Evolutionary conservation across 257 asterid species (phyloP).

Genomic region (Avicennia marina): DNA sequence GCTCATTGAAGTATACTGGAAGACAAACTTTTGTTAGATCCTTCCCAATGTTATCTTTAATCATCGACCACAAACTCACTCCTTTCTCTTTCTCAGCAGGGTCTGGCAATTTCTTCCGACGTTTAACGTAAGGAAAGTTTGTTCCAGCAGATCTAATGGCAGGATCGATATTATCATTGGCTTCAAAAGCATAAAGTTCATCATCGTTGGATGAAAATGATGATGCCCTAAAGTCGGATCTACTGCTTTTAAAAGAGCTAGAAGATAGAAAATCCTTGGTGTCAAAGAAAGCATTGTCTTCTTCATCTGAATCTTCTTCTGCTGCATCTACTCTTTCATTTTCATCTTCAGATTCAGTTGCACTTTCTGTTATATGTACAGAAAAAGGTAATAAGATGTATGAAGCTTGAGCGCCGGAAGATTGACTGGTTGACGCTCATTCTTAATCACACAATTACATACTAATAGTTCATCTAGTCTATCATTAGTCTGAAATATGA

Average conservation of each 20-base stretch:
- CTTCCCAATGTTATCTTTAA: conserved; percentile 92
- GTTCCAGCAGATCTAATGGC: conserved; percentile 57
- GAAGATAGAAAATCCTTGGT: conserved; percentile 89
- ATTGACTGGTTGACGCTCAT: background rate
- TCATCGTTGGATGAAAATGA: conserved; percentile 76
- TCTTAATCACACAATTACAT: conserved; percentile 1
- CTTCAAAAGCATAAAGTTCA: conserved; percentile 48
- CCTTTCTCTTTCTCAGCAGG: conserved; percentile 94
- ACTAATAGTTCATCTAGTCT: background rate
- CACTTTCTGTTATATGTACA: conserved; percentile 56
- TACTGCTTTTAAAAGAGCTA: conserved; percentile 76
- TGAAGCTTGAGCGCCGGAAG: no score
- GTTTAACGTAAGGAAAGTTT: conserved; percentile 63
- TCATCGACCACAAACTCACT: conserved; percentile 98
- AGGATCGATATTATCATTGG: conserved; percentile 58
- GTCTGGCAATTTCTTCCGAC: conserved; percentile 82
- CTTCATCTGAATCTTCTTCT: conserved; percentile 90
- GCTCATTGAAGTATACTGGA: conserved; percentile 97
- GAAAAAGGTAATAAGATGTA: conserved; percentile 12
- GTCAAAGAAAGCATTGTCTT: conserved; percentile 83
- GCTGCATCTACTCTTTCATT: conserved; percentile 77
- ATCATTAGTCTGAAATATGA: background rate
- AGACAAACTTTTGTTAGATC: conserved; percentile 96
- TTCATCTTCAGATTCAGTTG: conserved; percentile 83
- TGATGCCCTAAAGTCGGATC: conserved; percentile 66